phyloP scores from a whole-genome alignment of 345 rosid species.

The Iberis pinnata region DNA sequence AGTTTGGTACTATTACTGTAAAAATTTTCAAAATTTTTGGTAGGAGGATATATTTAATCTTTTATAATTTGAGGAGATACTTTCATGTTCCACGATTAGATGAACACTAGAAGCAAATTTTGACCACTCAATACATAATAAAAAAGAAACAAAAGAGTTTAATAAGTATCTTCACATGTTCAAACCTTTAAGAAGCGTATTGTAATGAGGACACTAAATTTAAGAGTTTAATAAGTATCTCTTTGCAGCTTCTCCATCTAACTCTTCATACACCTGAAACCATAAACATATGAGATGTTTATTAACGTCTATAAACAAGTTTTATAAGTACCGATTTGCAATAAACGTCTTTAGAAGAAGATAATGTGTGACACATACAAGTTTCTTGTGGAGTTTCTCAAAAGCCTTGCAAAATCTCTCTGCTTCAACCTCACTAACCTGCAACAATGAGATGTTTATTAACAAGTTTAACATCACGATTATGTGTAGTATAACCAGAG shows the following conservation, averaged over 20 bases:
- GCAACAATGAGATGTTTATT: slow-evolving; percentile 1
- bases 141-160: not conserved
- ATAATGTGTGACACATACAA: slow-evolving; percentile 36
- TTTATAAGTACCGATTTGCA: too few species aligned
- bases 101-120: too few species aligned
- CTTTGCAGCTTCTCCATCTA: slow-evolving; percentile 56
- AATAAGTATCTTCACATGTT: slow-evolving; percentile 10
- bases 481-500: slow-evolving; percentile 3
- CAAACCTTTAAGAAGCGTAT: slow-evolving; percentile 12
- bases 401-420: slow-evolving; percentile 72
- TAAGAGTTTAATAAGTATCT: slow-evolving; percentile 22
- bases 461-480: not conserved
- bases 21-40: too few species aligned
- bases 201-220: slow-evolving; percentile 1
- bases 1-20: too few species aligned
- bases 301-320: too few species aligned
- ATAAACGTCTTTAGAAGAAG: not conserved
- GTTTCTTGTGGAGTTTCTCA: slow-evolving; percentile 66
- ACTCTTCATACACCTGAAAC: slow-evolving; percentile 58
- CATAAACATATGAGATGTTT: slow-evolving; percentile 5
- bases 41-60: too few species aligned
- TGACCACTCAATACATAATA: too few species aligned
- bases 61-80: too few species aligned
- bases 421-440: slow-evolving; percentile 70
- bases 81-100: too few species aligned